Conservation (phyloP, 2,329 filamentous ascomycete genomes). For the Epichloe aotearoae region DNA sequence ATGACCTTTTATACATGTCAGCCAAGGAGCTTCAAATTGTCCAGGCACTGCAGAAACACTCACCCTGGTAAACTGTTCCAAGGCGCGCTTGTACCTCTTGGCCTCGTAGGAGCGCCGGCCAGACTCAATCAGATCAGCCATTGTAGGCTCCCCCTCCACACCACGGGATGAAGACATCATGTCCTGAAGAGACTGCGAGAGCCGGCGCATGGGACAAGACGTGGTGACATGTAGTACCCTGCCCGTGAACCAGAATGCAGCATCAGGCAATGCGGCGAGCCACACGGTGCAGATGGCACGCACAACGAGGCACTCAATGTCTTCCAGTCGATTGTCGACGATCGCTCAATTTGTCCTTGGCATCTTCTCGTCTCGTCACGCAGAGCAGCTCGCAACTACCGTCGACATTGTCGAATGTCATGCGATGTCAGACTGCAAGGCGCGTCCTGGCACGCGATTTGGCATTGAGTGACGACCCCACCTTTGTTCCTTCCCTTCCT, state of each 20-base stretch:
- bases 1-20: constrained; percentile 19
- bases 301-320: neutral
- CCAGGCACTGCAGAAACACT: constrained; percentile 1
- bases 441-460: neutral
- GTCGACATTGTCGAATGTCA: neutral
- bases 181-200: constrained; percentile 6
- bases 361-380: neutral
- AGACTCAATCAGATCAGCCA: constrained; percentile 13
- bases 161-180: constrained; percentile 7
- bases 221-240: neutral
- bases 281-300: neutral
- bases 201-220: constrained; percentile 4
- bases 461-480: neutral
- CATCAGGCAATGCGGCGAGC: neutral
- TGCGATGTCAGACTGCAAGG: neutral
- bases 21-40: neutral
- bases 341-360: neutral
- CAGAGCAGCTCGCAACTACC: neutral
- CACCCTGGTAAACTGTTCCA: constrained; percentile 25
- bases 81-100: constrained; percentile 21
- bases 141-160: neutral
- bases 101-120: constrained; percentile 21
- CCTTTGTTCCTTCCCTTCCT: neutral
- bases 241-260: neutral
- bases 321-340: neutral